Base-by-base conservation (phyloP, 129 eudicot species). In the Solidago caesia region DNA sequence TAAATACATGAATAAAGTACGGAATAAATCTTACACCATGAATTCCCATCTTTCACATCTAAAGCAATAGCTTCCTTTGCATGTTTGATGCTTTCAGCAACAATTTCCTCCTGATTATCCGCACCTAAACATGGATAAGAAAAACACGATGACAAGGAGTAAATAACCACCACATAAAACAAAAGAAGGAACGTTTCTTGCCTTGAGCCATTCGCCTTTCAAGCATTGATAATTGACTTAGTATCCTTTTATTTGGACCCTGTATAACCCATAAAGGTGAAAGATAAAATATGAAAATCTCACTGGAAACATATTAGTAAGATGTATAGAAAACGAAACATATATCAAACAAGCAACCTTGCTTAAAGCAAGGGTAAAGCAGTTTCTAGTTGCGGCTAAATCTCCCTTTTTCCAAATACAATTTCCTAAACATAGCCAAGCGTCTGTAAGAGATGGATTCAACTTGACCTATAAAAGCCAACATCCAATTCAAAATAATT, bases 331-430 rank as follows among this genome's bases (percentile, higher is more conserved):
- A 63, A 4, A 43, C 42, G 33, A 11, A 51, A 21, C 44, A 56
- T 57, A 12, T 25, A 65, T 61, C 7, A 41, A 72, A 74, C 7
- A 46, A 80, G 10, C 52, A 72, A 94, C 99, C 97, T 94, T 94
- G 87, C 87, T 91, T 76, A 94, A 60, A 44, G 96, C 97, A 79
- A 84, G 89, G 64, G 66, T 85, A 59, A 81, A 85, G 81, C 97
- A 90, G 82, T 94, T 94, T 79, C 87, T 94, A 67, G 97, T 91
- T 45, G 90, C 79, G 16, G 79, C 48, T 68, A 94, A 70, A 80
- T 94, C 97, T 67, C 92, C 99, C 46, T 94, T 94, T 87, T 94
- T 94, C 99, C 99, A 94, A 21, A 94, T 86, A 82, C 99, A 90
- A 84, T 89, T 91, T 52, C 99, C 99, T 71, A 94, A 83, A 79